Evolutionary conservation across 2,329 filamentous ascomycete species (phyloP).

Genomic region (Colletotrichum caudatum): DNA sequence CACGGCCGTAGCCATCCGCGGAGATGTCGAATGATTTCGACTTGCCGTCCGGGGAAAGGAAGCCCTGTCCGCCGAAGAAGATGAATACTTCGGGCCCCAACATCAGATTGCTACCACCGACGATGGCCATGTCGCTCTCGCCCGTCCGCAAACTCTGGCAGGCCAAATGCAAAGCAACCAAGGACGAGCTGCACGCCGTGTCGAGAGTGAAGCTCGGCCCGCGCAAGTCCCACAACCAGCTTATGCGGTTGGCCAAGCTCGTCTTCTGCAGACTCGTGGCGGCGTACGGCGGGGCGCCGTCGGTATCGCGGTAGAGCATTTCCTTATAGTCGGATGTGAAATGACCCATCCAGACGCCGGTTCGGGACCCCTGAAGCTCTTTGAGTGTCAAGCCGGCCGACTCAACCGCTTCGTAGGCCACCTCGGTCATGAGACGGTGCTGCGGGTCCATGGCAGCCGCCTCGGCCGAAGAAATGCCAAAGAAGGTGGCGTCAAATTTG

Average conservation of each 20-base stretch:
- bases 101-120: conserved; percentile 42
- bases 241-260: conserved; percentile 42
- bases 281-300: conserved; percentile 40
- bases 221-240: conserved; percentile 45
- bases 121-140: conserved; percentile 47
- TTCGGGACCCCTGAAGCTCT: conserved; percentile 45
- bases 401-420: neutral
- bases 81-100: neutral
- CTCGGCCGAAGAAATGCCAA: conserved; percentile 42
- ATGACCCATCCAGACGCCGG: conserved; percentile 51
- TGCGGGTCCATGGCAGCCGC: conserved; percentile 48
- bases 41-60: neutral
- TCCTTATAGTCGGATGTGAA: conserved; percentile 52
- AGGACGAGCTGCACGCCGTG: conserved; percentile 50
- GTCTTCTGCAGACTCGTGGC: conserved; percentile 46
- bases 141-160: conserved; percentile 47
- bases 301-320: conserved; percentile 42
- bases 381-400: conserved; percentile 35
- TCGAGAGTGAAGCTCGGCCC: conserved; percentile 50
- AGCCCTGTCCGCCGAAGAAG: neutral
- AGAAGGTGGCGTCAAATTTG: conserved; percentile 45
- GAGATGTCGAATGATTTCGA: neutral
- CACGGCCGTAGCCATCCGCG: neutral
- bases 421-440: conserved; percentile 44
- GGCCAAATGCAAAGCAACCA: conserved; percentile 50